phyloP scores from a whole-genome alignment of 1,284 basidiomycete species.

The Sutorius eximius region DNA sequence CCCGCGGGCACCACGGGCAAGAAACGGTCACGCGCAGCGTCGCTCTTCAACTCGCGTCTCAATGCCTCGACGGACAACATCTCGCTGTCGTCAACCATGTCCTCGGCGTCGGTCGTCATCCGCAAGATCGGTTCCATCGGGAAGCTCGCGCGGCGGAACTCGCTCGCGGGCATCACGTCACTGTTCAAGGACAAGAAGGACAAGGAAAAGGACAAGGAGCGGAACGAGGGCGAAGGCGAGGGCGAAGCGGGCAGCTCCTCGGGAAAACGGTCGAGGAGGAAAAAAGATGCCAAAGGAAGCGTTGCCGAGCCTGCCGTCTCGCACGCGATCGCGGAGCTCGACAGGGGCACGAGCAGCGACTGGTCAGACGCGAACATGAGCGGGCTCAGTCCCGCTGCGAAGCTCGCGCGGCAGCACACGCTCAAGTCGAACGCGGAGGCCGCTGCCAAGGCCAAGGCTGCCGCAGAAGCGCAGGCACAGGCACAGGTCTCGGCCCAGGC shows the following conservation, averaged over 20 bases:
- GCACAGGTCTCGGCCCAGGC: conserved; percentile 46
- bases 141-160: conserved; percentile 88
- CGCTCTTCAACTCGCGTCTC: conserved; percentile 85
- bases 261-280: conserved; percentile 47
- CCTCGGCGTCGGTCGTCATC: conserved; percentile 95
- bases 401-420: conserved; percentile 88
- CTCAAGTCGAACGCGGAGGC: conserved; percentile 83
- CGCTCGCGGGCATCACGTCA: conserved; percentile 89
- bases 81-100: conserved; percentile 94
- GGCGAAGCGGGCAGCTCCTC: conserved; percentile 41
- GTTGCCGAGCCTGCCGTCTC: conserved; percentile 77
- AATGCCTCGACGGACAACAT: conserved; percentile 98
- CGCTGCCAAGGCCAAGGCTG: conserved; percentile 66
- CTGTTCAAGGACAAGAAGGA: conserved; percentile 91
- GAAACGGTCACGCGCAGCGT: conserved; percentile 68
- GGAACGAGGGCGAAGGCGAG: conserved; percentile 56
- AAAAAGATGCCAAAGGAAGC: conserved; percentile 60
- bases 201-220: conserved; percentile 44
- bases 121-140: conserved; percentile 94
- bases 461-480: conserved; percentile 51
- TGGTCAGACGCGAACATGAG: conserved; percentile 61
- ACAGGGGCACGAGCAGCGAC: conserved; percentile 52
- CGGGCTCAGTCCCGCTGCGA: conserved; percentile 90
- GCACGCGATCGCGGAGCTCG: conserved; percentile 84
- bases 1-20: conserved; percentile 46